Conservation (phyloP, 106 monocot species). For the Triglochin maritima region DNA sequence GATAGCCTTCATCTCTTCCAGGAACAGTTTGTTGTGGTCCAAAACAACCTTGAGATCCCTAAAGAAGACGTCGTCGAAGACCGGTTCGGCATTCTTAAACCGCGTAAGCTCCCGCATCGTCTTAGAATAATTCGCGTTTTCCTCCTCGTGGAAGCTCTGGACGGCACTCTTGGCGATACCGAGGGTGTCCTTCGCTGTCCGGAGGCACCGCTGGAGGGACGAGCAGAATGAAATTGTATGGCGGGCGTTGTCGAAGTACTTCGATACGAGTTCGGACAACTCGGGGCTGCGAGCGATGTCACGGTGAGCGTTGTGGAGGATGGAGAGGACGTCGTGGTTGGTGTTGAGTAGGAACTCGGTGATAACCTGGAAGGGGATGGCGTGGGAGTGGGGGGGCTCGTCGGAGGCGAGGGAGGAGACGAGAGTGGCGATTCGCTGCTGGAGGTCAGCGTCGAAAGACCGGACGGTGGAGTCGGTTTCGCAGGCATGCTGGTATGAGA, state of each 20-base stretch:
- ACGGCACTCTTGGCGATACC: constrained; percentile 23
- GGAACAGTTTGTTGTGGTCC: too few relatives aligned
- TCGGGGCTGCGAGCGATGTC: constrained; percentile 37
- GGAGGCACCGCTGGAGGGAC: constrained; percentile 33
- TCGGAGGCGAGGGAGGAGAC: constrained; percentile 23
- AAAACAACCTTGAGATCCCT: too few relatives aligned
- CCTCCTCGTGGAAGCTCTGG: constrained; percentile 18
- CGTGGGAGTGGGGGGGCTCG: constrained; percentile 15
- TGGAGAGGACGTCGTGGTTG: constrained; percentile 32
- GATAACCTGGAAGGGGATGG: constrained; percentile 35
- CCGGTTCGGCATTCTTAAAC: too few relatives aligned
- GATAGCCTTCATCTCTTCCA: too few relatives aligned
- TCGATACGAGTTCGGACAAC: constrained; percentile 35
- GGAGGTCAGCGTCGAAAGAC: constrained; percentile 30
- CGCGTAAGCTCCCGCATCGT: too few relatives aligned
- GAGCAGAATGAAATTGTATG: constrained; percentile 42
- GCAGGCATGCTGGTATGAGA: constrained; percentile 32
- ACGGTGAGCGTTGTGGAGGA: constrained; percentile 28
- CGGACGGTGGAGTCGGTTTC: constrained; percentile 22
- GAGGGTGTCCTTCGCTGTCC: constrained; percentile 28
- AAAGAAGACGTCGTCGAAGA: too few relatives aligned
- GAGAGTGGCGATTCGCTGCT: constrained; percentile 20
- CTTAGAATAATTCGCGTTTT: too few relatives aligned
- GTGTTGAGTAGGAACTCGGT: constrained; percentile 27
- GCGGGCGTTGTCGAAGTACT: constrained; percentile 43